Base-by-base conservation (phyloP, 768 basidiomycete species). In the Solioccasus polychromus region DNA sequence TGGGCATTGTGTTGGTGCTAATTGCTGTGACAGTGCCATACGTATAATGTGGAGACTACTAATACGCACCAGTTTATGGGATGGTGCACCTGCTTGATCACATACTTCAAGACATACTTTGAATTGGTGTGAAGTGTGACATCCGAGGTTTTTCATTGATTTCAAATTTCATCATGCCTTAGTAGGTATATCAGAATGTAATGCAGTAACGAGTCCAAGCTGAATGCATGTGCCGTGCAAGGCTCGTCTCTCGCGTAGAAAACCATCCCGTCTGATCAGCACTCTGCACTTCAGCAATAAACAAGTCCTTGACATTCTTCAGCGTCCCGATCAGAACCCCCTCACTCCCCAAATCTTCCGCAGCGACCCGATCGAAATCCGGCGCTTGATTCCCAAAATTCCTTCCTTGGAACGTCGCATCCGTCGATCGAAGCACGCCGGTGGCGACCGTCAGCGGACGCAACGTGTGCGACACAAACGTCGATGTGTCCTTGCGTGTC, bases 221-320 rank as follows among this genome's bases (percentile, higher is more conserved):
- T 92, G 87, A 36, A 92, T 82, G 51, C 90, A 86, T n/a, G 82
- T 71, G 3, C 74, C 70, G 37, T 92, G 90, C 37, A 69, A 63
- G 0, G 14, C 64, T 66, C 1, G 71, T 60, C n/a, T 91, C 88
- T 42, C 79, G 72, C 25, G 68, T 44, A 12, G 63, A 51, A 64
- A 90, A 87, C 89, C 90, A 92, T 3, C 86, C 90, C 2, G 79
- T 83, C 25, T 82, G 79, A 60, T 92, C 90, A 14, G 80, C 77
- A 2, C 79, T 82, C 62, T 92, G 90, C 0, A 88, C 79, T 63
- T 92, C 90, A 7, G 85, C 82, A 34, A 83, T 71, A 55, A 88
- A 85, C 29, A 92, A 70, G 65, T 92, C 89, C 87, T 91, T 6
- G 11, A 26, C 6, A 26, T 6, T n/a, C n/a, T n/a, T n/a, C n/a